Conservation (phyloP, 371 early-diverging fungal species). For the Rhizopus delemar region DNA sequence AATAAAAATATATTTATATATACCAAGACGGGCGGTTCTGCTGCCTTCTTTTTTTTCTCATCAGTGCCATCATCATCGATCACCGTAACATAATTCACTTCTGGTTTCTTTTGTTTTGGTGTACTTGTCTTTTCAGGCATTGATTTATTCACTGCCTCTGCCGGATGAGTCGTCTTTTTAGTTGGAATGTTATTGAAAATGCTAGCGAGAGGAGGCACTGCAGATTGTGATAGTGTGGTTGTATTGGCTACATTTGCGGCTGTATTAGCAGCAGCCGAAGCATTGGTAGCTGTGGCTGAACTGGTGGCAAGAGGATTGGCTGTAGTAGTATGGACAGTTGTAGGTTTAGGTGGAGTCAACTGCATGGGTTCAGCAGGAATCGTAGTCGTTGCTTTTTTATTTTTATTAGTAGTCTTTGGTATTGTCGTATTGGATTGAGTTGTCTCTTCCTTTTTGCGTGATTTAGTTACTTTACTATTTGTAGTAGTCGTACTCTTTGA, state of each 20-base stretch:
- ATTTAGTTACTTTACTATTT: neutral
- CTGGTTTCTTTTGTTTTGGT: too few species aligned
- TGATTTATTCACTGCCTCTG: neutral
- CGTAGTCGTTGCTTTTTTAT: slow-evolving; percentile 1
- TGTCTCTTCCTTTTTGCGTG: slow-evolving; percentile 15
- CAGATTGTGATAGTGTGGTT: neutral
- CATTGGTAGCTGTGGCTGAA: neutral
- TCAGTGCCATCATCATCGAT: neutral
- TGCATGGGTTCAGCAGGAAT: neutral
- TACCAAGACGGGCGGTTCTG: neutral
- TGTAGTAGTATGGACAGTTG: neutral
- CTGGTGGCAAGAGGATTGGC: neutral
- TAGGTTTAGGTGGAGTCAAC: neutral
- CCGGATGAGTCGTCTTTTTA: too few species aligned
- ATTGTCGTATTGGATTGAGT: slow-evolving; percentile 3
- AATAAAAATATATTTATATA: neutral
- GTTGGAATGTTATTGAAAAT: neutral
- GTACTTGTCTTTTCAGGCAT: too few species aligned
- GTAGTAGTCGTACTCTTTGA: neutral
- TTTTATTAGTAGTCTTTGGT: neutral
- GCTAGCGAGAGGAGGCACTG: too few species aligned
- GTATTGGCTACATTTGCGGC: neutral
- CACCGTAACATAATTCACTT: too few species aligned
- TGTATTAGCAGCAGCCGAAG: neutral
- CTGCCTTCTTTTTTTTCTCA: slow-evolving; percentile 4